phyloP scores from a whole-genome alignment of 1,284 basidiomycete species.

The Athelia sp. region DNA sequence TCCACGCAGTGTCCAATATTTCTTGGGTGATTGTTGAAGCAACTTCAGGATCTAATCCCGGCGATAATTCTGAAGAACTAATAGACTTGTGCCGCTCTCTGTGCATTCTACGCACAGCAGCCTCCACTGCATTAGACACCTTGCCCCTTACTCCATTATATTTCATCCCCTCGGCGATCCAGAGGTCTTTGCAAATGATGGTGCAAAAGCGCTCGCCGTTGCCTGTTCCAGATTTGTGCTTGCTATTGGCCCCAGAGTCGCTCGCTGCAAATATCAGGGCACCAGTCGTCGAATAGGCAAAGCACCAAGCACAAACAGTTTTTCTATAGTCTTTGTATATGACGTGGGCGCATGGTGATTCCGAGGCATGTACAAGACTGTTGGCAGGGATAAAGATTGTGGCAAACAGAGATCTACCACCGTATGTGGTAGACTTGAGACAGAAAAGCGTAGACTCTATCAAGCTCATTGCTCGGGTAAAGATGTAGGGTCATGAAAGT shows the following conservation, averaged over 20 bases:
- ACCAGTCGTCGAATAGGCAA: slow-evolving; percentile 50
- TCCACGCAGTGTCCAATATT: slow-evolving; percentile 31
- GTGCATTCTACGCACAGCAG: slow-evolving; percentile 29
- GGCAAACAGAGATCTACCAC: slow-evolving; percentile 51
- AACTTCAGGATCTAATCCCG: too few relatives aligned
- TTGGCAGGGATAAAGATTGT: slow-evolving; percentile 31
- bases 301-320: slow-evolving; percentile 62
- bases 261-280: too few relatives aligned
- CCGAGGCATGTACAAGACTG: slow-evolving; percentile 36
- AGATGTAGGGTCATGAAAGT: too few relatives aligned
- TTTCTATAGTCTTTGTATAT: slow-evolving; percentile 52
- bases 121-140: slow-evolving; percentile 26
- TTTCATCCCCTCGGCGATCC: slow-evolving; percentile 31
- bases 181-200: slow-evolving; percentile 37
- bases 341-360: slow-evolving; percentile 41
- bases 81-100: slow-evolving; percentile 9
- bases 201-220: slow-evolving; percentile 52
- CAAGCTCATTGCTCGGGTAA: too few relatives aligned
- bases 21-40: slow-evolving; percentile 18
- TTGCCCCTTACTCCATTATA: slow-evolving; percentile 23
- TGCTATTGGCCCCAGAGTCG: too few relatives aligned
- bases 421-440: slow-evolving; percentile 31
- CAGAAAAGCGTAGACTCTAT: slow-evolving; percentile 13
- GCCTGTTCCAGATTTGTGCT: slow-evolving; percentile 22
- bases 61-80: neutral